Evolutionary conservation across 2,329 filamentous ascomycete species (phyloP).

Genomic region (Pseudonectria buxi): DNA sequence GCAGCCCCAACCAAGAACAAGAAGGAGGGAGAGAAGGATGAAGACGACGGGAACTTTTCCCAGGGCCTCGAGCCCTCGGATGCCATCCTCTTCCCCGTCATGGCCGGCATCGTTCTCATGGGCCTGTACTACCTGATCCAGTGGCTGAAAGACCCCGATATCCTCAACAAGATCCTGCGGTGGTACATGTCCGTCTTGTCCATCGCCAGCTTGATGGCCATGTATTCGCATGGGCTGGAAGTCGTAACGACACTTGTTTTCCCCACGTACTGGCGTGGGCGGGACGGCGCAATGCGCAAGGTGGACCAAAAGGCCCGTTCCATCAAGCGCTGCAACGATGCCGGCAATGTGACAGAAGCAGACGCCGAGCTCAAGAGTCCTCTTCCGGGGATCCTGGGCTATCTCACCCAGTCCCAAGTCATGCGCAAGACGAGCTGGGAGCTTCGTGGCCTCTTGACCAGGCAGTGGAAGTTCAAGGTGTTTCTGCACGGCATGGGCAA

Average conservation of each 20-base stretch:
- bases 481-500: slow-evolving; percentile 44
- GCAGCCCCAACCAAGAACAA: slow-evolving; percentile 55
- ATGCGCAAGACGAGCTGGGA: slow-evolving; percentile 35
- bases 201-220: slow-evolving; percentile 65
- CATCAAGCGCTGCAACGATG: slow-evolving; percentile 32
- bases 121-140: slow-evolving; percentile 84
- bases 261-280: slow-evolving; percentile 58
- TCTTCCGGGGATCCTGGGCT: slow-evolving; percentile 28
- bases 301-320: slow-evolving; percentile 35
- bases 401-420: slow-evolving; percentile 23
- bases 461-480: slow-evolving; percentile 45
- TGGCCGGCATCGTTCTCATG: slow-evolving; percentile 65
- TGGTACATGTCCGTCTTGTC: slow-evolving; percentile 78
- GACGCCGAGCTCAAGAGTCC: slow-evolving; percentile 18
- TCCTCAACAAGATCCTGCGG: slow-evolving; percentile 77
- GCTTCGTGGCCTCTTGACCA: slow-evolving; percentile 42
- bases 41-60: slow-evolving; percentile 43
- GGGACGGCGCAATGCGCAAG: slow-evolving; percentile 36
- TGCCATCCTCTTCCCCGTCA: slow-evolving; percentile 75
- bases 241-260: slow-evolving; percentile 63
- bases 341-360: slow-evolving; percentile 22
- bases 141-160: slow-evolving; percentile 72
- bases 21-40: slow-evolving; percentile 33
- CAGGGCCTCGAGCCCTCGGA: slow-evolving; percentile 60
- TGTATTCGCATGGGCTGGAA: slow-evolving; percentile 66